Evolutionary conservation across 164 flowering plant genomes (phyloP), one percentile per base, ranked within the genome.

Genomic region (Sextonia rubra): DNA sequence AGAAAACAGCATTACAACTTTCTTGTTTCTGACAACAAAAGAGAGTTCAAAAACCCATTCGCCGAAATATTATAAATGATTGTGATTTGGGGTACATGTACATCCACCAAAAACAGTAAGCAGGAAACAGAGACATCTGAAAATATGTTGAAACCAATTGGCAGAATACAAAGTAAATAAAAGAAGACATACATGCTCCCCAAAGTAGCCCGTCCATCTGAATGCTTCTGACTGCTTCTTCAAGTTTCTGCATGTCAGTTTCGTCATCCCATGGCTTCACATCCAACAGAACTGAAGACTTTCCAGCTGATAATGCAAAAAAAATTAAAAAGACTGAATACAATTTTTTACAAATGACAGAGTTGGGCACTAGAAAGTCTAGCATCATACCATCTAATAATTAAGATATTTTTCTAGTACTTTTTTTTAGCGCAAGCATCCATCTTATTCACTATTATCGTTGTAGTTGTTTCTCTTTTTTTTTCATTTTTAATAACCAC

Each of bases 191-290:
- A 75, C 77, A 75, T 20, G 69, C 77, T 65, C 80, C 80, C 80
- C 80, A 77, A 20, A 80, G 23, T 71, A 90, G 78, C 7, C 97
- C 97, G 71, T 89, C 91, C 89, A 84, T 78, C 60, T 87, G 76
- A 60, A 92, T 79, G 62, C 87, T 80, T 66, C 97, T 82, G 2
- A 92, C 97, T 22, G 89, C 85, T 75, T 92, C 95, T 79, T 92
- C 97, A n/a, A 90, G 93, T 80, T 86, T 86, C 60, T 87, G 74
- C 97, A 92, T 92, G 88, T 92, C 95, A 9, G 97, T 92, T 78
- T 92, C 95, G 71, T 92, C 97, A 73, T 92, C 97, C 97, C 97
- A 90, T 60, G 97, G 97, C 79, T 92, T 92, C 69, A 92, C 84
- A 75, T 92, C 97, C 89, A 92, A 22, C 63, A 90, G 75, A 61